phyloP scores from a whole-genome alignment of 2,329 filamentous ascomycete genomes.

The Colletotrichum limetticola region DNA sequence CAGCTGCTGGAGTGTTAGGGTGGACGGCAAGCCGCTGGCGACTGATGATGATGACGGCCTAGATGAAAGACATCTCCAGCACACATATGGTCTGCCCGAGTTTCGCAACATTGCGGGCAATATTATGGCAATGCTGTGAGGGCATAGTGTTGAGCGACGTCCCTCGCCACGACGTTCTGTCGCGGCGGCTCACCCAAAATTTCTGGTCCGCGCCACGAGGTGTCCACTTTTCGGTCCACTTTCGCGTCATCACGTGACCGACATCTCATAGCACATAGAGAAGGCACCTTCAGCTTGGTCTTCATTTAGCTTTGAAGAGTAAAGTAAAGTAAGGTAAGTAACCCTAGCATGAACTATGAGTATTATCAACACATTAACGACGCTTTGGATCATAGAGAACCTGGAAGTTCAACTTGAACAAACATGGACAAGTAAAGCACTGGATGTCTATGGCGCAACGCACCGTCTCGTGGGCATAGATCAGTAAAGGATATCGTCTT shows the following conservation, averaged over 20 bases:
- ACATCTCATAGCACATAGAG: no score
- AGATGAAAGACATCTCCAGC: conserved; percentile 45
- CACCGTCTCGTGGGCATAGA: not conserved
- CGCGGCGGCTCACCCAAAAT: conserved; percentile 25
- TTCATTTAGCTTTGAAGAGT: not conserved
- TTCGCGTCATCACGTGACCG: conserved; percentile 29
- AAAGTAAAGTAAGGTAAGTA: not conserved
- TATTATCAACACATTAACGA: not conserved
- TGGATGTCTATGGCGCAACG: not conserved
- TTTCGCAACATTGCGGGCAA: conserved; percentile 43
- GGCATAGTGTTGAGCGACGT: conserved; percentile 1
- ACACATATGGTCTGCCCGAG: conserved; percentile 44
- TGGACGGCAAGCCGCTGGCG: conserved; percentile 13
- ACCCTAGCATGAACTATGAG: not conserved
- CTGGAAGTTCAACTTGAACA: not conserved
- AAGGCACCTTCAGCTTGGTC: not conserved
- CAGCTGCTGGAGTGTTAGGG: conserved; percentile 24
- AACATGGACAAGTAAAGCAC: not conserved
- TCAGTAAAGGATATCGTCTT: not conserved
- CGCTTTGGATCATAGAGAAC: not conserved
- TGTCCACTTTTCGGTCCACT: conserved; percentile 4
- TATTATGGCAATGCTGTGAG: not conserved
- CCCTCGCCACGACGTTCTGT: not conserved
- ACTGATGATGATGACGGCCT: not conserved
- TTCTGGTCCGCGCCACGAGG: conserved; percentile 18